Conservation (phyloP, 2,329 filamentous ascomycete species). For the Aspergillus pseudoglaucus region DNA sequence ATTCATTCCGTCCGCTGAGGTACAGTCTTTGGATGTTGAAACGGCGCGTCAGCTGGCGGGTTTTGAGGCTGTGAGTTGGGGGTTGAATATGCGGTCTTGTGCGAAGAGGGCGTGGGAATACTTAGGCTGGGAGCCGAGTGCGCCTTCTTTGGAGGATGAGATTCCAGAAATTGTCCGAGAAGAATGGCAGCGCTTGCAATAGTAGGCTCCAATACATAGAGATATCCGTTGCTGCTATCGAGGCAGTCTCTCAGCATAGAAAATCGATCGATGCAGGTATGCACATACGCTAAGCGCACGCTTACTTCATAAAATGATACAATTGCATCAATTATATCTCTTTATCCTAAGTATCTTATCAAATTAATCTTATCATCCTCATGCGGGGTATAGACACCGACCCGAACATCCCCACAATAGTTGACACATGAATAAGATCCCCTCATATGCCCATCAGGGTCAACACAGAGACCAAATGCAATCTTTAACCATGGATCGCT, state of each 20-base stretch:
- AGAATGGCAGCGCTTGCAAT: constrained; percentile 1
- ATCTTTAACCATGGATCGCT: constrained; percentile 6
- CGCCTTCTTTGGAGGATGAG: not conserved
- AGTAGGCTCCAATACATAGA: not conserved
- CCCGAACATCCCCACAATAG: not conserved
- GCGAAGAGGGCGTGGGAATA: constrained; percentile 3
- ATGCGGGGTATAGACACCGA: no score
- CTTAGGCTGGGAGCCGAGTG: constrained; percentile 2
- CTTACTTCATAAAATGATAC: no score
- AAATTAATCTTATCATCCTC: no score
- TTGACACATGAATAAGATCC: not conserved
- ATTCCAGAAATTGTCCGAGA: constrained; percentile 3
- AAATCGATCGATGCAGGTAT: no score
- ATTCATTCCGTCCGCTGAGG: not conserved
- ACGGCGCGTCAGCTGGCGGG: constrained; percentile 3
- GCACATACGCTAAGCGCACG: no score
- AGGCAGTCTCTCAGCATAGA: no score
- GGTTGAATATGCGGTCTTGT: constrained; percentile 6
- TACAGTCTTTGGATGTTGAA: not conserved
- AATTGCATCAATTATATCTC: no score
- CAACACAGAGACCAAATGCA: not conserved
- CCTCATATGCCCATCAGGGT: not conserved
- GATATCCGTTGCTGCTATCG: no score
- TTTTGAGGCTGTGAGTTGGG: constrained; percentile 9
- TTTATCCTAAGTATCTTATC: no score